A percentile compares a stretch with the other conserved stretches of the same genome.
These are phyloP conservation scores for Ceriops decandra DNA, from an alignment of 345 rosid genomes.

Conservation along the genomic window DNA sequence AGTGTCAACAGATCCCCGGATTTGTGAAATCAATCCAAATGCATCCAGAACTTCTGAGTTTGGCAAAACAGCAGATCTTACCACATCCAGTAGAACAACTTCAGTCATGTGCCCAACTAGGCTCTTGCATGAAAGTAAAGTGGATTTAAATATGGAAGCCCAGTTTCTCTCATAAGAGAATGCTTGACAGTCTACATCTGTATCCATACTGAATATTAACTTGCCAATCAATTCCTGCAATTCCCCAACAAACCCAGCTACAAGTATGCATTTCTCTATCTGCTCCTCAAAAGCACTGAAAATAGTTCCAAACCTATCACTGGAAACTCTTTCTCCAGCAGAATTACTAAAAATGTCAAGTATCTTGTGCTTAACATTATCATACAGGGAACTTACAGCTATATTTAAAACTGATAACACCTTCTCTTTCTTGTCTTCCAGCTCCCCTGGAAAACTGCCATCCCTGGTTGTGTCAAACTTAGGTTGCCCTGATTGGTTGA, in stretches of 20 bases:
- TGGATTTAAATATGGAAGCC: conserved; percentile 56
- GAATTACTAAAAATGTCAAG: conserved; percentile 39
- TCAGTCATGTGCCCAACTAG: conserved; percentile 68
- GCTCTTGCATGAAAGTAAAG: conserved; percentile 50
- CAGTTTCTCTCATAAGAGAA: conserved; percentile 44
- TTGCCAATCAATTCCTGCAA: conserved; percentile 41
- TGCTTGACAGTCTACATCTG: conserved; percentile 29
- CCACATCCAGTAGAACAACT: conserved; percentile 55
- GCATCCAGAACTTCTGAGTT: conserved; percentile 80
- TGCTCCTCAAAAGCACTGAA: conserved; percentile 66
- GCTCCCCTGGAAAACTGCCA: conserved; percentile 30
- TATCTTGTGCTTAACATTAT: conserved; percentile 50
- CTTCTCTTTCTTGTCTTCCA: conserved; percentile 57
- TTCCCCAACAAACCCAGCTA: conserved; percentile 56
- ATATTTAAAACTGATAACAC: conserved; percentile 45
- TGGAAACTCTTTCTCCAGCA: conserved; percentile 35
- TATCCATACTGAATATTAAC: conserved; percentile 30
- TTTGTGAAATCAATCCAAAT: conserved; percentile 74
- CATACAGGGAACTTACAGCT: conserved; percentile 56
- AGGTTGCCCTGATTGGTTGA: conserved; percentile 29
- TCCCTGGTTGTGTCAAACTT: conserved; percentile 36
- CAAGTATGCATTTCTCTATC: conserved; percentile 66
- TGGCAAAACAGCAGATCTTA: conserved; percentile 60
- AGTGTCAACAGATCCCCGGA: conserved; percentile 68
- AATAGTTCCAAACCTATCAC: conserved; percentile 35